phyloP scores from a whole-genome alignment of 192 early-diverging fungal species.

The Irineochytrium annulatum region DNA sequence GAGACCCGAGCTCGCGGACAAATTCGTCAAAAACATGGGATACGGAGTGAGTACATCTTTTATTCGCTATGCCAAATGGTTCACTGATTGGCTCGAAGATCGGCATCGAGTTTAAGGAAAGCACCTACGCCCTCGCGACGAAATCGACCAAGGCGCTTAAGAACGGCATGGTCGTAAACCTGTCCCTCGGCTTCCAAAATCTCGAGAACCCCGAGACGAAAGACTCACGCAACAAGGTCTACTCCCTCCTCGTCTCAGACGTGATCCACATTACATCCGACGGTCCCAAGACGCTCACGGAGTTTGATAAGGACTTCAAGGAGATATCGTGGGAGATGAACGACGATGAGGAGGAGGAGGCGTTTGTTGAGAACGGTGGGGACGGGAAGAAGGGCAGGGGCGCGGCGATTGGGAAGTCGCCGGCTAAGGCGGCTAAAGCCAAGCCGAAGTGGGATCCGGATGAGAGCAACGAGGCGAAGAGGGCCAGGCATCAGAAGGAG shows the following conservation, averaged over 20 bases:
- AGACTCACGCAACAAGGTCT: constrained; percentile 72
- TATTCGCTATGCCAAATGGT: constrained; percentile 6
- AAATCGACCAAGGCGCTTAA: constrained; percentile 67
- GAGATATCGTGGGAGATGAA: constrained; percentile 49
- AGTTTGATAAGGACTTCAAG: constrained; percentile 51
- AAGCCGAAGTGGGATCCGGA: constrained; percentile 68
- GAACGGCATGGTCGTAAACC: constrained; percentile 79
- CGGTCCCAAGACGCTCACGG: constrained; percentile 55
- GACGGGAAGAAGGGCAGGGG: constrained; percentile 16
- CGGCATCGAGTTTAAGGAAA: constrained; percentile 92
- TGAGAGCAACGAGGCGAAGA: constrained; percentile 62
- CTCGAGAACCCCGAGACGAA: constrained; percentile 68
- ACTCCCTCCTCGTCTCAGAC: constrained; percentile 81
- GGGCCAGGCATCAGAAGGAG: constrained; percentile 85
- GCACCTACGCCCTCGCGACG: constrained; percentile 68
- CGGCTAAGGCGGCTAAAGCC: constrained; percentile 29
- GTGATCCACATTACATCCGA: constrained; percentile 63
- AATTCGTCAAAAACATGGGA: constrained; percentile 86
- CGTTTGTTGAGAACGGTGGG: constrained; percentile 19
- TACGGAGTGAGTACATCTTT: constrained; percentile 58
- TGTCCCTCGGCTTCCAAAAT: constrained; percentile 83
- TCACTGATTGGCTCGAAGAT: constrained; percentile 42
- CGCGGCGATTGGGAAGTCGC: constrained; percentile 29
- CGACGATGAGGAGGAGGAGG: constrained; percentile 34
- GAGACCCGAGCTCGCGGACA: constrained; percentile 78